Conservation (phyloP, 352 stramenopile genomes). For the Pythium myriotylum region DNA sequence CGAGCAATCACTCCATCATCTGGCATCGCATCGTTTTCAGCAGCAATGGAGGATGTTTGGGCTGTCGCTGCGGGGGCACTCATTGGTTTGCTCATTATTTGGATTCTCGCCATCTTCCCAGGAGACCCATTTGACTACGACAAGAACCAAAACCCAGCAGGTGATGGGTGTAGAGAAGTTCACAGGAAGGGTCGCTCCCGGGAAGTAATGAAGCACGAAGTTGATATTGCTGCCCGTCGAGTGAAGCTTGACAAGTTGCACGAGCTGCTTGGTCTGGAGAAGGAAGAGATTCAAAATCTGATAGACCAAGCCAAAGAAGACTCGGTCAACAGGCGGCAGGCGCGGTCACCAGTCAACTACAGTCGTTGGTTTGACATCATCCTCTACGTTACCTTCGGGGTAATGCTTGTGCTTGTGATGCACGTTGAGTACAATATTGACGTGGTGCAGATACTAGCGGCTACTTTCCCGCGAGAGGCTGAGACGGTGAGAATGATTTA, state of each 20-base stretch:
- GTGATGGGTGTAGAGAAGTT: too few species aligned
- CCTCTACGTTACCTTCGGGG: conserved; percentile 44
- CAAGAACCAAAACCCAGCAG: conserved; percentile 1
- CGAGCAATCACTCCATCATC: too few species aligned
- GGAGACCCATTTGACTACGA: conserved; percentile 66
- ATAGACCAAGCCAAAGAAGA: conserved; percentile 41
- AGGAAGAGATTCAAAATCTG: conserved; percentile 42
- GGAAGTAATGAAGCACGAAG: conserved; percentile 21
- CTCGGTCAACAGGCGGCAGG: conserved; percentile 27
- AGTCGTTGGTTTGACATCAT: conserved; percentile 42
- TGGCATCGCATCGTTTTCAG: too few species aligned
- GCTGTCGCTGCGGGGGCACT: conserved; percentile 43
- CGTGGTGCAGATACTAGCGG: conserved; percentile 36
- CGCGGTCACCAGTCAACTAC: conserved; percentile 29
- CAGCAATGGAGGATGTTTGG: conserved; percentile 46
- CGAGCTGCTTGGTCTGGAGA: conserved; percentile 53
- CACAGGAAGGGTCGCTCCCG: background rate
- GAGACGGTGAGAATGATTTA: conserved; percentile 40
- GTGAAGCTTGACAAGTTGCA: conserved; percentile 62
- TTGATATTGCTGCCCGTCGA: conserved; percentile 39
- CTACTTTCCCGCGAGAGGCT: conserved; percentile 55
- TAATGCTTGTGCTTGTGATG: conserved; percentile 46
- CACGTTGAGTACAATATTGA: conserved; percentile 63
- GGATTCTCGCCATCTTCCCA: conserved; percentile 46
- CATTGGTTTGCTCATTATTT: conserved; percentile 48